These are phyloP conservation scores for Leersia perrieri DNA, from an alignment of 176 grass and related monocot species.

Conservation along the genomic window DNA sequence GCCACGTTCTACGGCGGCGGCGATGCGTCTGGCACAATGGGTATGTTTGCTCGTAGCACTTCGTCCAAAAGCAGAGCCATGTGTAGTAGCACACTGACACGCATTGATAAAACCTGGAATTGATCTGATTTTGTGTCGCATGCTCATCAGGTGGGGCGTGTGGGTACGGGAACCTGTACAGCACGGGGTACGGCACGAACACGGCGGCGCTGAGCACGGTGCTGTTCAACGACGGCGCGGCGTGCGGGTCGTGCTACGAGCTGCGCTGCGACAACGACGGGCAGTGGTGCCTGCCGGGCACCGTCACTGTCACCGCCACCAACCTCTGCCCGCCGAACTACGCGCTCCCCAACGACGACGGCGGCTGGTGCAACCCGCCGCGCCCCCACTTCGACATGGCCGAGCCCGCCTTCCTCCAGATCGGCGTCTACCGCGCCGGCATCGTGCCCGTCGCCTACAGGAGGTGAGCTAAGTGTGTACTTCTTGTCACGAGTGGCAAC, in stretches of 20 bases:
- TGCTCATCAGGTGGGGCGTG: slow-evolving; percentile 49
- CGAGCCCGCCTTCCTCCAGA: slow-evolving; percentile 83
- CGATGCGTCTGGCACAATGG: slow-evolving; percentile 92
- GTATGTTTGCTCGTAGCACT: slow-evolving; percentile 5
- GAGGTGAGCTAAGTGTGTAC: slow-evolving; percentile 37
- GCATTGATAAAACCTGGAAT: background rate
- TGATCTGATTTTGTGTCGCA: background rate
- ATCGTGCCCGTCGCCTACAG: slow-evolving; percentile 81
- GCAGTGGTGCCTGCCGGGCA: slow-evolving; percentile 54
- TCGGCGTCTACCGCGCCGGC: slow-evolving; percentile 83
- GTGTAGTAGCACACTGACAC: too few relatives aligned
- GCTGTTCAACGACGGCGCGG: slow-evolving; percentile 77
- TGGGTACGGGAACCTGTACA: slow-evolving; percentile 61
- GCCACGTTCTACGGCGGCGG: slow-evolving; percentile 86
- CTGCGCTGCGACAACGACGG: slow-evolving; percentile 53
- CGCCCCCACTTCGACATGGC: slow-evolving; percentile 91
- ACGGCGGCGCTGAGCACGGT: slow-evolving; percentile 92
- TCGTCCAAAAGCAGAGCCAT: background rate
- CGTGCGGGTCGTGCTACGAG: slow-evolving; percentile 77
- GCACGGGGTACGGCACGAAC: slow-evolving; percentile 63
- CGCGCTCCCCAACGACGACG: slow-evolving; percentile 68
- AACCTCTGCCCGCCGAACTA: slow-evolving; percentile 86
- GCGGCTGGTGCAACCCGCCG: slow-evolving; percentile 96
- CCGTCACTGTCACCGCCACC: slow-evolving; percentile 69
- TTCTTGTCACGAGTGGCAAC: background rate